phyloP scores from a whole-genome alignment of 2,329 filamentous ascomycete genomes.

The Meredithiella fracta region DNA sequence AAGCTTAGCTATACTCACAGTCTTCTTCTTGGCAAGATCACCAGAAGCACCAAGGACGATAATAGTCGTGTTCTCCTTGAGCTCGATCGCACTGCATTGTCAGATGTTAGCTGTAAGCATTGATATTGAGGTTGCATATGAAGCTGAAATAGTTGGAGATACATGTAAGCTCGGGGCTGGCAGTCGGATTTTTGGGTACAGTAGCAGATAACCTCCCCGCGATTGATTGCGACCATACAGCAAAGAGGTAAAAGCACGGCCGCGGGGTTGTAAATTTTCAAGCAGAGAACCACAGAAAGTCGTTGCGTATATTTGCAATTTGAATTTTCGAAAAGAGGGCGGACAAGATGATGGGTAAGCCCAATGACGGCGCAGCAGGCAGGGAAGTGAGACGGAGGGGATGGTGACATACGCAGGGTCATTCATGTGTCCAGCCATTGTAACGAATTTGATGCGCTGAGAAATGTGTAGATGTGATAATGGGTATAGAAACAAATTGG shows the following conservation, averaged over 20 bases:
- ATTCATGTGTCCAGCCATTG: constrained; percentile 15
- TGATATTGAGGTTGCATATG: background rate
- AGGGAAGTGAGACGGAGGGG: background rate
- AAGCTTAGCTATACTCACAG: constrained; percentile 37
- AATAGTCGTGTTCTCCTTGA: constrained; percentile 96
- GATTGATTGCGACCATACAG: constrained; percentile 13
- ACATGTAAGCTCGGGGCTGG: background rate
- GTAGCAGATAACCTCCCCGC: constrained; percentile 4
- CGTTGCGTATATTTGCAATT: background rate
- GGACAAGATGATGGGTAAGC: background rate
- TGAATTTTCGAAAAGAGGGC: background rate
- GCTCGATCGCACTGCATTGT: constrained; percentile 58
- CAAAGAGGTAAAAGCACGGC: constrained; percentile 9
- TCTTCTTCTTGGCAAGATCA: constrained; percentile 99
- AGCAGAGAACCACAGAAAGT: too few relatives aligned
- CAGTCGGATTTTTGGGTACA: background rate
- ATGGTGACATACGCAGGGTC: constrained; percentile 13
- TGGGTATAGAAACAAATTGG: constrained; percentile 6
- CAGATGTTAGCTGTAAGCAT: background rate
- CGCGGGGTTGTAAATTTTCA: background rate
- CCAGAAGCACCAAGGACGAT: constrained; percentile 93
- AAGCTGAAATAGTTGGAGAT: background rate
- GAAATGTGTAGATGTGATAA: constrained; percentile 3
- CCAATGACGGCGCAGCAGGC: constrained; percentile 14
- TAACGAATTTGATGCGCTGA: constrained; percentile 1